A percentile compares a stretch with the other conserved stretches of the same genome.
Evolutionary conservation across 2,329 filamentous ascomycete genomes (phyloP).

Genomic region (Incumbomyces delicatus): DNA sequence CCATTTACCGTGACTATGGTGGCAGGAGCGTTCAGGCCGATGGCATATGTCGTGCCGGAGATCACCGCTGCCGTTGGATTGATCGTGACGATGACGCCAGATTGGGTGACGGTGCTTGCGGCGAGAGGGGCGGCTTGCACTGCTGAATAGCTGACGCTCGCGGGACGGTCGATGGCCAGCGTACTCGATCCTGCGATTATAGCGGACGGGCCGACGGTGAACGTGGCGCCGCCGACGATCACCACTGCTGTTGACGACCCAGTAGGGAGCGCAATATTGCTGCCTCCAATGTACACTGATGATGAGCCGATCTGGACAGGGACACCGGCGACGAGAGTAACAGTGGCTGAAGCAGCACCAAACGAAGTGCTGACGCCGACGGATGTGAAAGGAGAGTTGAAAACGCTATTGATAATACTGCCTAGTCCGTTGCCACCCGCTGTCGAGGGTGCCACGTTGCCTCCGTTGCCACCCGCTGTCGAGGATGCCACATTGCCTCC

Average conservation of each 20-base stretch:
- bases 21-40: slow-evolving; percentile 17
- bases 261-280: slow-evolving; percentile 16
- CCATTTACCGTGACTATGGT: slow-evolving; percentile 19
- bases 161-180: not conserved
- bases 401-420: slow-evolving; percentile 16
- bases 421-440: slow-evolving; percentile 8
- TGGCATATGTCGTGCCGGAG: slow-evolving; percentile 20
- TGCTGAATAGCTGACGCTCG: slow-evolving; percentile 2
- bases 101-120: slow-evolving; percentile 1
- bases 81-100: slow-evolving; percentile 18
- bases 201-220: slow-evolving; percentile 13
- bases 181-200: slow-evolving; percentile 12
- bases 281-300: slow-evolving; percentile 16
- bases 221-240: slow-evolving; percentile 12
- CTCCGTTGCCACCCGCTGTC: not conserved
- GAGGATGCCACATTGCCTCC: not conserved
- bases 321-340: slow-evolving; percentile 14
- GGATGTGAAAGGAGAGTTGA: slow-evolving; percentile 14
- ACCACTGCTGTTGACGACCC: slow-evolving; percentile 9
- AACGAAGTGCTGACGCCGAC: slow-evolving; percentile 1
- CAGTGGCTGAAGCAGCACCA: slow-evolving; percentile 3
- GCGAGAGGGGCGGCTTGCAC: slow-evolving; percentile 1
- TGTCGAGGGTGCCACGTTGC: not conserved
- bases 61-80: slow-evolving; percentile 21
- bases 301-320: slow-evolving; percentile 15